phyloP scores from a whole-genome alignment of 768 basidiomycete genomes.

The Boletus bicolor region DNA sequence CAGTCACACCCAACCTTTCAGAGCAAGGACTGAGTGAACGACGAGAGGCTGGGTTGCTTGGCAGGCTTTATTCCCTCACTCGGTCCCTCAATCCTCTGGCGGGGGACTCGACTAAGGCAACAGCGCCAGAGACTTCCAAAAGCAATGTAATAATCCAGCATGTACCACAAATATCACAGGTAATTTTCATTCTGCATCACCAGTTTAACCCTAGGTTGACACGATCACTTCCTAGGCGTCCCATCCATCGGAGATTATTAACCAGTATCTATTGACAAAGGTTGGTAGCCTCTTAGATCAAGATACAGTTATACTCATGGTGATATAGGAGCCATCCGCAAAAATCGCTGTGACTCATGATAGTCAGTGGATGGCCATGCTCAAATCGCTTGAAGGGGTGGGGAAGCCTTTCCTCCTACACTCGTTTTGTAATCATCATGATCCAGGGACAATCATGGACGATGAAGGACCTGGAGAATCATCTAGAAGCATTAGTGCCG shows the following conservation, averaged over 20 bases:
- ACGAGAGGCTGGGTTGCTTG: no score
- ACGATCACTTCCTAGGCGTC: not conserved
- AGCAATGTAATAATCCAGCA: not conserved
- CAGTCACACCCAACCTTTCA: no score
- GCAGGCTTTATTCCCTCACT: no score
- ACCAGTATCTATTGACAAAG: not conserved
- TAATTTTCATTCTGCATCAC: not conserved
- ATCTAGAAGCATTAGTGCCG: no score
- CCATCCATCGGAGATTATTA: not conserved
- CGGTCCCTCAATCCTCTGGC: no score
- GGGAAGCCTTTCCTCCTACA: no score
- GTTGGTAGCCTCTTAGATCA: not conserved
- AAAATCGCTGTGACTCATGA: not conserved
- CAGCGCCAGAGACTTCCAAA: not conserved
- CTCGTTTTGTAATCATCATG: no score
- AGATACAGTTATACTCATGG: not conserved
- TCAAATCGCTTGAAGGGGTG: no score
- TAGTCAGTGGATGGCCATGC: not conserved
- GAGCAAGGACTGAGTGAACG: no score
- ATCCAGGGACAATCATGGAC: no score
- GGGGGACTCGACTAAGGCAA: not conserved
- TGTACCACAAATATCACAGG: not conserved
- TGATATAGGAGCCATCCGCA: not conserved
- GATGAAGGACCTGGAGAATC: no score
- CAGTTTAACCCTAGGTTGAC: not conserved